A percentile compares a stretch with the other conserved stretches of the same genome.
Evolutionary conservation across 2,329 filamentous ascomycete species (phyloP).

Genomic region (Pezicula radicicola): DNA sequence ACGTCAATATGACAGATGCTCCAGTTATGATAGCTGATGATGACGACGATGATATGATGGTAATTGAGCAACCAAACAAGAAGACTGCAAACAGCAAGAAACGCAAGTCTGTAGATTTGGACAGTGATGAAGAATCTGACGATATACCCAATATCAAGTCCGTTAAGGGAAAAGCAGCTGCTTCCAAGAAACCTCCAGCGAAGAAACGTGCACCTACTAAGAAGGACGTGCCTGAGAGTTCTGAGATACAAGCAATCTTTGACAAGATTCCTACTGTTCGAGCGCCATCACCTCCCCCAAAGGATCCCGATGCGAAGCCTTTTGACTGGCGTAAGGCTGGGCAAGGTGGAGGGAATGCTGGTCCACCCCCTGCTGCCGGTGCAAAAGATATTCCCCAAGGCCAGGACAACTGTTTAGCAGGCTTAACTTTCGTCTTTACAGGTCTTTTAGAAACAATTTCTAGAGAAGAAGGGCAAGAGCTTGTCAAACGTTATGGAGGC

Average conservation of each 20-base stretch:
- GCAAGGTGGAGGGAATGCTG: constrained; percentile 56
- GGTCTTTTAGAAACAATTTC: constrained; percentile 78
- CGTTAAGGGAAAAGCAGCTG: constrained; percentile 25
- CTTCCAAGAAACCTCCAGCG: constrained; percentile 29
- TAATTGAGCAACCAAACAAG: constrained; percentile 30
- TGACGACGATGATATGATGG: constrained; percentile 23
- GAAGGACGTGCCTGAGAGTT: constrained; percentile 66
- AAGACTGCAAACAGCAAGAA: constrained; percentile 43
- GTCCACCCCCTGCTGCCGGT: constrained; percentile 60
- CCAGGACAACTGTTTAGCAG: constrained; percentile 83
- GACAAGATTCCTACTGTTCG: constrained; percentile 81
- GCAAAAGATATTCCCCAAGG: constrained; percentile 75
- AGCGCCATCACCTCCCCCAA: constrained; percentile 78
- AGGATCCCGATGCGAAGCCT: constrained; percentile 61
- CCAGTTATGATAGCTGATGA: constrained; percentile 2
- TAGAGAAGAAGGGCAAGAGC: constrained; percentile 77
- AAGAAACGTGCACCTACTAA: constrained; percentile 51
- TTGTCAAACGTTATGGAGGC: constrained; percentile 92
- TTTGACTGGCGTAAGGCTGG: constrained; percentile 73
- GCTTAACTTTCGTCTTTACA: constrained; percentile 92
- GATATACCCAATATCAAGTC: constrained; percentile 54
- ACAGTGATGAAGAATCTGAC: constrained; percentile 52
- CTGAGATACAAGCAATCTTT: constrained; percentile 77
- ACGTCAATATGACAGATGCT: constrained; percentile 39
- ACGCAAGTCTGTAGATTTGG: constrained; percentile 53